A percentile compares a stretch with the other conserved stretches of the same genome.
These are phyloP conservation scores for Eurotiales sp. DNA, from an alignment of 2,329 filamentous ascomycete species.

Conservation along the genomic window DNA sequence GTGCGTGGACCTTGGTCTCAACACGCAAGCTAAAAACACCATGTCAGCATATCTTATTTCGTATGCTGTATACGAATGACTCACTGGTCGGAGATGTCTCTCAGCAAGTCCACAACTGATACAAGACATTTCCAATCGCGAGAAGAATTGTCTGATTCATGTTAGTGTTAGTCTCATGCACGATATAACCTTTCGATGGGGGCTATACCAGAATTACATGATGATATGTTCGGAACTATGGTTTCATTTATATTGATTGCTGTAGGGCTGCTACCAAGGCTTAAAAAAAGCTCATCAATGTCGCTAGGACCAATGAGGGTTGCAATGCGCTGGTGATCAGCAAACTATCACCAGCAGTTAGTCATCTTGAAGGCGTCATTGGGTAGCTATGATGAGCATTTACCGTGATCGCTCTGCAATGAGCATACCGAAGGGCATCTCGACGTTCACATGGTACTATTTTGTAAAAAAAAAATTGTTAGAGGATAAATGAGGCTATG, in stretches of 20 bases:
- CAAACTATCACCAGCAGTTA: slow-evolving; percentile 21
- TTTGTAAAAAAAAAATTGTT: too few relatives aligned
- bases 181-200: background rate
- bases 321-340: slow-evolving; percentile 26
- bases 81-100: slow-evolving; percentile 30
- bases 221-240: slow-evolving; percentile 25
- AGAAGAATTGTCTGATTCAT: slow-evolving; percentile 12
- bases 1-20: slow-evolving; percentile 28
- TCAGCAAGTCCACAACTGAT: slow-evolving; percentile 33
- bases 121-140: slow-evolving; percentile 24
- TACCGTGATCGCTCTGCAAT: slow-evolving; percentile 53
- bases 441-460: slow-evolving; percentile 53
- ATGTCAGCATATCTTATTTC: slow-evolving; percentile 12
- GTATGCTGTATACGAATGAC: background rate
- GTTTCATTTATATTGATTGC: slow-evolving; percentile 37
- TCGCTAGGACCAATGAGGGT: slow-evolving; percentile 35
- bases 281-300: slow-evolving; percentile 53
- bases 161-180: slow-evolving; percentile 2
- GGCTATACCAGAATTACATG: slow-evolving; percentile 9
- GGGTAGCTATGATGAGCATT: background rate
- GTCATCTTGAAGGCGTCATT: slow-evolving; percentile 9
- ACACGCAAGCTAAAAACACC: slow-evolving; percentile 27
- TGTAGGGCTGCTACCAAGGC: slow-evolving; percentile 53
- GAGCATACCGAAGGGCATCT: slow-evolving; percentile 57
- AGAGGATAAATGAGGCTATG: slow-evolving; percentile 3